These are phyloP conservation scores for Pleurotus giganteus DNA, from an alignment of 768 basidiomycete species.

Conservation along the genomic window DNA sequence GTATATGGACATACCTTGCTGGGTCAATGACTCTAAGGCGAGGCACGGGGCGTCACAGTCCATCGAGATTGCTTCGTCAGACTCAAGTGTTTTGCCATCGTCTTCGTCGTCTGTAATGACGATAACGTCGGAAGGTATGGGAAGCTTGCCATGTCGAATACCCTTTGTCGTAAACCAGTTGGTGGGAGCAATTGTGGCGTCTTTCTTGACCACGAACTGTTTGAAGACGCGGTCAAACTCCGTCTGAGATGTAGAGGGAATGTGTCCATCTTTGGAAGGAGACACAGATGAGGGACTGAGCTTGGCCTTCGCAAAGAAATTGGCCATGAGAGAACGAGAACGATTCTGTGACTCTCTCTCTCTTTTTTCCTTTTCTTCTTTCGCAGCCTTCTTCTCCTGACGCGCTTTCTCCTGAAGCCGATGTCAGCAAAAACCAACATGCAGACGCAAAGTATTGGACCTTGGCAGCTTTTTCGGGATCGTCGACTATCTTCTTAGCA, in stretches of 20 bases:
- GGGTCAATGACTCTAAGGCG: constrained; percentile 28
- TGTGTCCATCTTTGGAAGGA: constrained; percentile 27
- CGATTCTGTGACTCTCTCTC: constrained; percentile 68
- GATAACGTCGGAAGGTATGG: constrained; percentile 42
- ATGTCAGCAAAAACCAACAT: not conserved
- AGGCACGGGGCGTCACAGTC: not conserved
- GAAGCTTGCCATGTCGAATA: constrained; percentile 20
- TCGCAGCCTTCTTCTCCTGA: constrained; percentile 65
- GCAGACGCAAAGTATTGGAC: constrained; percentile 27
- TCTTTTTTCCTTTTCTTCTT: constrained; percentile 69
- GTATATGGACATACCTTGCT: constrained; percentile 35
- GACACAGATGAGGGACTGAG: constrained; percentile 24
- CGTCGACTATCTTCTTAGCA: constrained; percentile 18
- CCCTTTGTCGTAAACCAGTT: constrained; percentile 60
- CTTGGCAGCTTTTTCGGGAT: constrained; percentile 60
- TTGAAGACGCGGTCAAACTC: constrained; percentile 79
- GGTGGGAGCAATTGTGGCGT: constrained; percentile 63
- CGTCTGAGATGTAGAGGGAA: constrained; percentile 38
- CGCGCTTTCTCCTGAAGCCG: constrained; percentile 63
- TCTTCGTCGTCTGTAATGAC: constrained; percentile 55
- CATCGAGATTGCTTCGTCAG: not conserved
- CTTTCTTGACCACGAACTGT: constrained; percentile 79
- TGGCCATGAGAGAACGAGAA: constrained; percentile 73
- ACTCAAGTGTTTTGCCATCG: constrained; percentile 14
- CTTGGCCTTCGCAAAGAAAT: constrained; percentile 72